A percentile compares a stretch with the other conserved stretches of the same genome.
Evolutionary conservation across 345 rosid species (phyloP).

Genomic region (Camelina hispida): DNA sequence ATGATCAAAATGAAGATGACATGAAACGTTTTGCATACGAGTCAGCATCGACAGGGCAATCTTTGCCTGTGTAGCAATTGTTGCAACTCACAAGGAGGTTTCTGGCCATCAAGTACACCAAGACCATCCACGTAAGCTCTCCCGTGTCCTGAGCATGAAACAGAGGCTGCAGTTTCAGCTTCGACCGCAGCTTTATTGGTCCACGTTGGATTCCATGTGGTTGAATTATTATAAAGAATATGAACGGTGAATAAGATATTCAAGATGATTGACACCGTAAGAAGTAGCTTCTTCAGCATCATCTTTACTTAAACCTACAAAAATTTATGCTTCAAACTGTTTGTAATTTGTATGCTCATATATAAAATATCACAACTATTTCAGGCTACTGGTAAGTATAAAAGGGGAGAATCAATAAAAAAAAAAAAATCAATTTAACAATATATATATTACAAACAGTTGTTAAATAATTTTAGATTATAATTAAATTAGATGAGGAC

Average conservation of each 20-base stretch:
- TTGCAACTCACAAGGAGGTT: constrained; percentile 71
- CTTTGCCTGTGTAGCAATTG: constrained; percentile 57
- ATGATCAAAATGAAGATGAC: constrained; percentile 20
- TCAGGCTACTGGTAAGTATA: background rate
- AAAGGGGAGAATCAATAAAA: no score
- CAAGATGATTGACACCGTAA: constrained; percentile 42
- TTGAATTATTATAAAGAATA: constrained; percentile 23
- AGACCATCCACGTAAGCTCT: constrained; percentile 70
- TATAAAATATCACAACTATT: background rate
- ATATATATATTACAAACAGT: no score
- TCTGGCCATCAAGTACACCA: constrained; percentile 37
- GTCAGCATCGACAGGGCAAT: constrained; percentile 56
- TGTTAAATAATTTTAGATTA: background rate
- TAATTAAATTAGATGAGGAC: no score
- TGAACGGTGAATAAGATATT: constrained; percentile 45
- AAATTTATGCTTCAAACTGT: background rate
- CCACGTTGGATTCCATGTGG: no score
- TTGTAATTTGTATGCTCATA: background rate
- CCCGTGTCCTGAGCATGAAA: constrained; percentile 75
- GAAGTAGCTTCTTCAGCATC: background rate
- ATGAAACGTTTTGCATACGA: constrained; percentile 44
- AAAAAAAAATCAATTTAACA: no score
- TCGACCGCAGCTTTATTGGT: constrained; percentile 57
- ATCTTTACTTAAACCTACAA: constrained; percentile 23
- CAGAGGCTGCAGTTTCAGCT: constrained; percentile 66